Evolutionary conservation across 1,284 basidiomycete genomes (phyloP).

Genomic region (Neonothopanus nambi): DNA sequence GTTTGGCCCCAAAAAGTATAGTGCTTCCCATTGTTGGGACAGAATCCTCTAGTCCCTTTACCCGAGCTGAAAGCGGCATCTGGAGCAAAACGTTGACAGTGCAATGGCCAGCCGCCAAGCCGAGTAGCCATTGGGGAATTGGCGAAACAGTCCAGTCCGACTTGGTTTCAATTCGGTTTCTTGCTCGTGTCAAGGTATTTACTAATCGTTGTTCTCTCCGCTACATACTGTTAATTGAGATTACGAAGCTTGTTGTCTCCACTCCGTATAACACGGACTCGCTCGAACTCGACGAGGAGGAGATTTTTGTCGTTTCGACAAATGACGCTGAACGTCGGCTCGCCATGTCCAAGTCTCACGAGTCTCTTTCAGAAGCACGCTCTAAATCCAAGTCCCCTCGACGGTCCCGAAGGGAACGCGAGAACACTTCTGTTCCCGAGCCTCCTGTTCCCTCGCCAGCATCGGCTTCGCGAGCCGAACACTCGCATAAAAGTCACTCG

Average conservation of each 20-base stretch:
- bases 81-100: constrained; percentile 66
- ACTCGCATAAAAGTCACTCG: constrained; percentile 6
- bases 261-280: constrained; percentile 57
- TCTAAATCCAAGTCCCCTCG: constrained; percentile 67
- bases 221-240: constrained; percentile 10
- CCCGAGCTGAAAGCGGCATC: constrained; percentile 51
- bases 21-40: constrained; percentile 54
- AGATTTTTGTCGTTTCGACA: constrained; percentile 64
- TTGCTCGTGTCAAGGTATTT: constrained; percentile 65
- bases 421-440: constrained; percentile 23
- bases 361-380: constrained; percentile 40
- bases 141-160: constrained; percentile 73
- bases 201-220: constrained; percentile 11
- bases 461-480: constrained; percentile 5
- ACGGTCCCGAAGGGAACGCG: constrained; percentile 36
- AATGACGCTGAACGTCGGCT: constrained; percentile 67
- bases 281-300: constrained; percentile 67
- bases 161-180: constrained; percentile 68
- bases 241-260: constrained; percentile 54
- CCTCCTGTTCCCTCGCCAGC: constrained; percentile 35
- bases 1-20: constrained; percentile 42
- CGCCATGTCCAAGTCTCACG: constrained; percentile 62
- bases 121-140: constrained; percentile 70
- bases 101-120: constrained; percentile 71
- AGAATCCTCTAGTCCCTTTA: constrained; percentile 58